Percentiles rank a stretch among this genome's conserved stretches.
Conservation (phyloP, 2,329 filamentous ascomycete species). For the Talaromyces sp. region DNA sequence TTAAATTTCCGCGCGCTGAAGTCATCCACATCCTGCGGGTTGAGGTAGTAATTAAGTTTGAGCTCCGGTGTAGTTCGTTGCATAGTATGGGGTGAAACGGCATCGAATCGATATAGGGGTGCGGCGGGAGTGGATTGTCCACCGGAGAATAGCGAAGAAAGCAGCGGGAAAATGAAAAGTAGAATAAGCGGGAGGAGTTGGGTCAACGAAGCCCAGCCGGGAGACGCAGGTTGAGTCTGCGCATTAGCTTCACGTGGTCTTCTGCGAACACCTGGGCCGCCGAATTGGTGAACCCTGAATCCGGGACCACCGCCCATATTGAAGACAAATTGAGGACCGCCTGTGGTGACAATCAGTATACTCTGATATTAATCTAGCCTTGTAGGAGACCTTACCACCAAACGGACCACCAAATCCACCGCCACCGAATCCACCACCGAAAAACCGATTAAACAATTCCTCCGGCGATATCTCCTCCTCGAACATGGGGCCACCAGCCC, state of each 20-base stretch:
- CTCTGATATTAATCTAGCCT: background rate
- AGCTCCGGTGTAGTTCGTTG: conserved; percentile 68
- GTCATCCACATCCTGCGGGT: conserved; percentile 71
- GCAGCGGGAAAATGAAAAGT: conserved; percentile 78
- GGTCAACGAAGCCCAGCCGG: conserved; percentile 56
- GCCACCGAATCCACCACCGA: conserved; percentile 61
- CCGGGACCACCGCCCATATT: conserved; percentile 90
- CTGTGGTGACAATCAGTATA: conserved; percentile 29
- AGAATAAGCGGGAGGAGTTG: conserved; percentile 84
- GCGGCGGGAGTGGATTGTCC: conserved; percentile 53
- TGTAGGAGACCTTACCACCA: conserved; percentile 53
- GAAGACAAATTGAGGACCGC: conserved; percentile 86
- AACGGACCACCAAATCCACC: conserved; percentile 65
- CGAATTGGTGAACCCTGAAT: conserved; percentile 92
- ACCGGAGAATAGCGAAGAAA: conserved; percentile 71
- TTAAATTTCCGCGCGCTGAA: conserved; percentile 67
- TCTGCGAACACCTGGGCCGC: conserved; percentile 71
- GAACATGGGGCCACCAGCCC: conserved; percentile 60
- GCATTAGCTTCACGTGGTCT: conserved; percentile 66
- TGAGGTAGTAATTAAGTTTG: conserved; percentile 78
- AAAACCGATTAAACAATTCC: conserved; percentile 96
- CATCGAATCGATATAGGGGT: conserved; percentile 74
- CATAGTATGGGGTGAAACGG: conserved; percentile 68
- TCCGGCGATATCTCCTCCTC: conserved; percentile 93
- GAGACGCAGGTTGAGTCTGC: conserved; percentile 45